Percentiles rank a stretch among this genome's conserved stretches.
Conservation (phyloP, 164 flowering plant genomes). For the Macadamia tetraphylla region DNA sequence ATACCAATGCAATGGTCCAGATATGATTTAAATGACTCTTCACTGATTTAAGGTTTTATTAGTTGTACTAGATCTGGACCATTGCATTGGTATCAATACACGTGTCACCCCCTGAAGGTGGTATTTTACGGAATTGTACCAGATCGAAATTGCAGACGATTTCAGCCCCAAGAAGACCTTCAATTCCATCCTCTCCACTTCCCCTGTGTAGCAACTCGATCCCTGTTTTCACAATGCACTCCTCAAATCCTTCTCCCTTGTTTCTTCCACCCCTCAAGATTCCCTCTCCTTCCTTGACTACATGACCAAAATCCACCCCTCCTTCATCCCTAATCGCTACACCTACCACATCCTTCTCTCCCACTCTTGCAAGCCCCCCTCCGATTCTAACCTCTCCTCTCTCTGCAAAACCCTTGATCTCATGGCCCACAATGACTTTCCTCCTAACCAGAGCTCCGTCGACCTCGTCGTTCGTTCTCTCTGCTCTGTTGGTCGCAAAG, state of each 20-base stretch:
- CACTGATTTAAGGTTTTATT: no score
- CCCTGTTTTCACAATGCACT: conserved; percentile 48
- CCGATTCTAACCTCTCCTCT: conserved; percentile 21
- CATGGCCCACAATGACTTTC: conserved; percentile 51
- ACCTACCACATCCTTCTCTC: conserved; percentile 64
- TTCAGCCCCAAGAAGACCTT: conserved; percentile 23
- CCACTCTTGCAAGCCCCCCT: conserved; percentile 30
- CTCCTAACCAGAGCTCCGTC: conserved; percentile 50
- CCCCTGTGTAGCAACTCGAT: conserved; percentile 20
- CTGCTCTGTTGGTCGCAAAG: conserved; percentile 40
- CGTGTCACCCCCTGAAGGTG: no score
- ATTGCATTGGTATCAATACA: no score
- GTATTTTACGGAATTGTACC: no score
- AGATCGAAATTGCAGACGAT: no score
- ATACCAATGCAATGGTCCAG: no score
- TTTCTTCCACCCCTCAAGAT: conserved; percentile 35
- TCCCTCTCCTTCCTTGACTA: conserved; percentile 50
- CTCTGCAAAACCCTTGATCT: conserved; percentile 40
- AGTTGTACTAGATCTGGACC: no score
- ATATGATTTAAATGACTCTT: no score
- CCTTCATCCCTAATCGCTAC: conserved; percentile 57
- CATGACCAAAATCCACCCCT: conserved; percentile 41
- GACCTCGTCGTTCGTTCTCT: conserved; percentile 69
- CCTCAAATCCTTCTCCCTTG: conserved; percentile 50
- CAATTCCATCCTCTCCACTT: conserved; percentile 35